These are phyloP conservation scores for Aspergillus fumigatiaffinis DNA, from an alignment of 2,329 filamentous ascomycete species.

Conservation along the genomic window DNA sequence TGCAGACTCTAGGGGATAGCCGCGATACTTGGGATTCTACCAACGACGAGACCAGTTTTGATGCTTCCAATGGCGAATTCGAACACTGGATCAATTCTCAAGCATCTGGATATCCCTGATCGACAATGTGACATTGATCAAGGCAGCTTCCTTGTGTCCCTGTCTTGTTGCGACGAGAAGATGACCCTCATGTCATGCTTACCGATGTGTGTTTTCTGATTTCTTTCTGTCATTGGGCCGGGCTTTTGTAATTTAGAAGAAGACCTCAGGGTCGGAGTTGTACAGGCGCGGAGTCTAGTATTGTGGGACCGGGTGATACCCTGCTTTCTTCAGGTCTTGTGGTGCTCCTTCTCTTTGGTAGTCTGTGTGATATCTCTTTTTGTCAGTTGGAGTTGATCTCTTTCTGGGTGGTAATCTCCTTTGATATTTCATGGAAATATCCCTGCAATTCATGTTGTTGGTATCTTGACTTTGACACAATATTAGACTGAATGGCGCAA, in stretches of 20 bases:
- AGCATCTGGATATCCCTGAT: slow-evolving; percentile 9
- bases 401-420: background rate
- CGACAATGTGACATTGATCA: background rate
- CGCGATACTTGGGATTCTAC: slow-evolving; percentile 35
- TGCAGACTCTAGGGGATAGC: slow-evolving; percentile 32
- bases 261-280: background rate
- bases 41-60: slow-evolving; percentile 30
- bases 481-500: background rate
- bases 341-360: background rate
- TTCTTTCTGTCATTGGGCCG: background rate
- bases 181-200: background rate
- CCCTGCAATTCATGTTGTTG: background rate
- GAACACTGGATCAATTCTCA: slow-evolving; percentile 43
- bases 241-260: background rate
- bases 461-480: background rate
- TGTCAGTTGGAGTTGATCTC: background rate
- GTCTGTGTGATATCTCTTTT: background rate
- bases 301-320: background rate
- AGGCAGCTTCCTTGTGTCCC: background rate
- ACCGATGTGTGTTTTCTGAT: background rate
- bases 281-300: background rate
- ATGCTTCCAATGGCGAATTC: slow-evolving; percentile 43
- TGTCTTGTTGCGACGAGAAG: background rate
- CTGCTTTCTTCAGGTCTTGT: background rate
- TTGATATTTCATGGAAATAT: background rate